phyloP scores from a whole-genome alignment of 2,329 filamentous ascomycete species.

The Botrytis paeoniae region DNA sequence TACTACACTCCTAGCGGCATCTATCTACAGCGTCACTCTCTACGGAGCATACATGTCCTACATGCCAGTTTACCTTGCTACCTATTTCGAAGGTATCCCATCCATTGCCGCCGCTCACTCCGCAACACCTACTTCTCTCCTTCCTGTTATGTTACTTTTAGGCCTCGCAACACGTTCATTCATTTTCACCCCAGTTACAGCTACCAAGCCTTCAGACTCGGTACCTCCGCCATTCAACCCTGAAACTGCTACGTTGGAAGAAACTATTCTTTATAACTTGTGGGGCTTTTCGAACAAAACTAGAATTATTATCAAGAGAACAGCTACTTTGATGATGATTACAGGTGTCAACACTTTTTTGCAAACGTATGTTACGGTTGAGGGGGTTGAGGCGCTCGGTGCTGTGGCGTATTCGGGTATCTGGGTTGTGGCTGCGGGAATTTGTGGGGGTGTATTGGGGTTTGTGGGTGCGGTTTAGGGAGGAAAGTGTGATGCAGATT shows the following conservation, averaged over 20 bases:
- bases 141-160: conserved; percentile 55
- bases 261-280: conserved; percentile 71
- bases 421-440: conserved; percentile 65
- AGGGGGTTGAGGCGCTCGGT: conserved; percentile 67
- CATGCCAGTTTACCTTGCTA: conserved; percentile 68
- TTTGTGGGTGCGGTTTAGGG: conserved; percentile 49
- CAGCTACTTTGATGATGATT: conserved; percentile 55
- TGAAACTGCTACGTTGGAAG: conserved; percentile 58
- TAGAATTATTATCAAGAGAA: conserved; percentile 63
- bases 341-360: conserved; percentile 60
- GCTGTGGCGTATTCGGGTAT: conserved; percentile 69
- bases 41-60: conserved; percentile 66
- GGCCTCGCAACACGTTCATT: conserved; percentile 72
- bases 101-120: conserved; percentile 66
- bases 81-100: conserved; percentile 70
- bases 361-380: conserved; percentile 62
- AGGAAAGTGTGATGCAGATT: not conserved
- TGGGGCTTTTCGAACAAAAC: conserved; percentile 65
- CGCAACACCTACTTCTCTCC: conserved; percentile 57
- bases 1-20: conserved; percentile 65
- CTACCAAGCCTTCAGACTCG: conserved; percentile 48
- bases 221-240: conserved; percentile 57
- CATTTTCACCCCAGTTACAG: conserved; percentile 69
- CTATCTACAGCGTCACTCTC: conserved; percentile 72
- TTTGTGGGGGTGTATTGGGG: conserved; percentile 56